These are phyloP conservation scores for Penstemon barbatus DNA, from an alignment of 257 asterid species.

Conservation along the genomic window DNA sequence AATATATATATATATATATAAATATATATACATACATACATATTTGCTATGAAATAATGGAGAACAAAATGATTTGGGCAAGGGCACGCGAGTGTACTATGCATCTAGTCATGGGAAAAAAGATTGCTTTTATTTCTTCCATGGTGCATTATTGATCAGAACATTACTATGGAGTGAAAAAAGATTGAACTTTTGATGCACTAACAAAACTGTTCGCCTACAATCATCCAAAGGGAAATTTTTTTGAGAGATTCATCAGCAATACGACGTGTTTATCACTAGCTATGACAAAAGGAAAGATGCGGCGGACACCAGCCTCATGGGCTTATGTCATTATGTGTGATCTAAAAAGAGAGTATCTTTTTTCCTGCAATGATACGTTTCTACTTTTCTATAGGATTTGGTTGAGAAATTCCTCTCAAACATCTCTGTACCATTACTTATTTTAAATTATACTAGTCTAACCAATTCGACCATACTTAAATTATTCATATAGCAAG, in stretches of 20 bases:
- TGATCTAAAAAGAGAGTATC: slow-evolving; percentile 11
- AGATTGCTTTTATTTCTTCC: slow-evolving; percentile 21
- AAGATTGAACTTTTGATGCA: slow-evolving; percentile 25
- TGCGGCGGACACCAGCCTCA: slow-evolving; percentile 45
- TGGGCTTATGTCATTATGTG: slow-evolving; percentile 32
- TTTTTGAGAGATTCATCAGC: slow-evolving; percentile 13
- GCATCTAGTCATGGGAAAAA: slow-evolving; percentile 31
- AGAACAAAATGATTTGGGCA: slow-evolving; percentile 50
- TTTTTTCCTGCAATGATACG: slow-evolving; percentile 20
- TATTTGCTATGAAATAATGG: slow-evolving; percentile 41
- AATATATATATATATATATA: neutral
- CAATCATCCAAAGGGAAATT: slow-evolving; percentile 34
- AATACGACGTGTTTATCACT: slow-evolving; percentile 35
- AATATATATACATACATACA: neutral
- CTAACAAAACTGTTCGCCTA: slow-evolving; percentile 36
- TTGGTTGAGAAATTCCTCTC: slow-evolving; percentile 20
- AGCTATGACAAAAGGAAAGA: slow-evolving; percentile 25
- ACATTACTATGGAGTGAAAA: slow-evolving; percentile 29
- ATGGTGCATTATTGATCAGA: slow-evolving; percentile 26
- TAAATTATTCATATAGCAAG: neutral
- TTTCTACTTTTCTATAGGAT: slow-evolving; percentile 31
- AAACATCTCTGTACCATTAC: slow-evolving; percentile 10
- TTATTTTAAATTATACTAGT: slow-evolving; percentile 1
- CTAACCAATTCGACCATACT: neutral
- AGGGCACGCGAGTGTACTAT: slow-evolving; percentile 53